Conservation (phyloP, 2,329 filamentous ascomycete species). For the Drechmeria coniospora region DNA sequence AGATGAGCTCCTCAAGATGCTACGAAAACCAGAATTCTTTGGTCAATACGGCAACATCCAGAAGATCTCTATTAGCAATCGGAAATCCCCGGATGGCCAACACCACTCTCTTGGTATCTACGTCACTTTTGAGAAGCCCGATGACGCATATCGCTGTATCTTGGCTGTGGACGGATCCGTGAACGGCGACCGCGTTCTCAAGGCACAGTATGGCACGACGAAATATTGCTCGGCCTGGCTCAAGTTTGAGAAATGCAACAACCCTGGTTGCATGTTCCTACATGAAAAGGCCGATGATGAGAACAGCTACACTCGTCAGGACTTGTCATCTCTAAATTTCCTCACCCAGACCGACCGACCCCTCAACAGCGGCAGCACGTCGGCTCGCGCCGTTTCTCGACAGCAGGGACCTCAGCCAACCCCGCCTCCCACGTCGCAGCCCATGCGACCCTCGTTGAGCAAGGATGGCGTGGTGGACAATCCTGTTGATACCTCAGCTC, state of each 20-base stretch:
- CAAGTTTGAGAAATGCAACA: conserved; percentile 85
- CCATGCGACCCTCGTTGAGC: conserved; percentile 64
- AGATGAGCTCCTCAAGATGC: conserved; percentile 77
- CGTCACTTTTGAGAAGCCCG: conserved; percentile 89
- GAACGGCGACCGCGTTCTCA: conserved; percentile 74
- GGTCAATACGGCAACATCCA: conserved; percentile 97
- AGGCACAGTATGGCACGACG: conserved; percentile 72
- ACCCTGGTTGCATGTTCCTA: conserved; percentile 93
- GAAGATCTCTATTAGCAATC: conserved; percentile 96
- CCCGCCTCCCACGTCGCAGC: conserved; percentile 31
- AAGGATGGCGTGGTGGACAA: conserved; percentile 60
- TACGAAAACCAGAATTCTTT: conserved; percentile 86
- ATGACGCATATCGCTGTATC: conserved; percentile 83
- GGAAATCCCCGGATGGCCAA: conserved; percentile 60
- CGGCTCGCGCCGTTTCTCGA: conserved; percentile 37
- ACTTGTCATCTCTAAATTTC: conserved; percentile 86
- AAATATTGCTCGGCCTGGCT: conserved; percentile 98
- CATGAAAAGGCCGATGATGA: conserved; percentile 98
- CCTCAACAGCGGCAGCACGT: conserved; percentile 28
- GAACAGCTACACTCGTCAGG: conserved; percentile 88
- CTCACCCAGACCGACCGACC: conserved; percentile 58
- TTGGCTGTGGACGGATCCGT: conserved; percentile 80
- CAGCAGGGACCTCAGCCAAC: conserved; percentile 27
- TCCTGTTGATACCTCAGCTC: conserved; percentile 68
- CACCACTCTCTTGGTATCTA: conserved; percentile 91